Conservation (phyloP, 768 basidiomycete genomes). For the Pholiota molesta region DNA sequence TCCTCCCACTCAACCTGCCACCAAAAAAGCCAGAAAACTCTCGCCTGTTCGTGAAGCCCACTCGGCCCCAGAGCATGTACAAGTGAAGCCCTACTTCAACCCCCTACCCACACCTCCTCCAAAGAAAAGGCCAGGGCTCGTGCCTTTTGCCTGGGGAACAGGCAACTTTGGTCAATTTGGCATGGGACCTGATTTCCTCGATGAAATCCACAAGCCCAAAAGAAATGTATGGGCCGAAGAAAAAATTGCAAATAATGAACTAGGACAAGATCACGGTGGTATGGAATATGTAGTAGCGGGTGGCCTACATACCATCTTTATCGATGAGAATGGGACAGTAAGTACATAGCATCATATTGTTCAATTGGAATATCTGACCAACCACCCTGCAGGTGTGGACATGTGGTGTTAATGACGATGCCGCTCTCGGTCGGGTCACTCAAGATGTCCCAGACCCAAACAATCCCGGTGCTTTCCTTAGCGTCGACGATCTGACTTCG, state of each 20-base stretch:
- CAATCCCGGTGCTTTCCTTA: conserved; percentile 58
- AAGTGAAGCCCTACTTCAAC: conserved; percentile 62
- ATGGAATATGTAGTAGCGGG: conserved; percentile 81
- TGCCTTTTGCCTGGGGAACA: conserved; percentile 87
- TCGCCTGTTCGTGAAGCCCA: conserved; percentile 25
- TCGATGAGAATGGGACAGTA: conserved; percentile 90
- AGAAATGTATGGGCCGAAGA: conserved; percentile 78
- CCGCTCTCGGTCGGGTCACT: conserved; percentile 82
- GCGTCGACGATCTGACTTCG: conserved; percentile 55
- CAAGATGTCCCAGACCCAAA: conserved; percentile 61
- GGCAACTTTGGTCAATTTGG: conserved; percentile 97
- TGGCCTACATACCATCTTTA: conserved; percentile 86
- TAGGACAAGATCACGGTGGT: conserved; percentile 77
- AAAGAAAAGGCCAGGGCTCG: conserved; percentile 63
- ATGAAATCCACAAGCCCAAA: conserved; percentile 76
- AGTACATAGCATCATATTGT: conserved; percentile 34
- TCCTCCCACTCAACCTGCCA: conserved; percentile 18
- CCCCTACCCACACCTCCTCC: conserved; percentile 61
- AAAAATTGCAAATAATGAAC: conserved; percentile 69
- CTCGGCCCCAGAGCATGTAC: conserved; percentile 26
- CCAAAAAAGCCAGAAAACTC: conserved; percentile 23
- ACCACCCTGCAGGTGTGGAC: conserved; percentile 70
- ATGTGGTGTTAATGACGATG: conserved; percentile 87
- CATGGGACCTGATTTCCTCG: conserved; percentile 74
- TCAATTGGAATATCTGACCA: conserved; percentile 10